Evolutionary conservation across 352 stramenopile genomes (phyloP), one percentile per base, ranked within the genome.

Genomic region (Phytopythium litorale): DNA sequence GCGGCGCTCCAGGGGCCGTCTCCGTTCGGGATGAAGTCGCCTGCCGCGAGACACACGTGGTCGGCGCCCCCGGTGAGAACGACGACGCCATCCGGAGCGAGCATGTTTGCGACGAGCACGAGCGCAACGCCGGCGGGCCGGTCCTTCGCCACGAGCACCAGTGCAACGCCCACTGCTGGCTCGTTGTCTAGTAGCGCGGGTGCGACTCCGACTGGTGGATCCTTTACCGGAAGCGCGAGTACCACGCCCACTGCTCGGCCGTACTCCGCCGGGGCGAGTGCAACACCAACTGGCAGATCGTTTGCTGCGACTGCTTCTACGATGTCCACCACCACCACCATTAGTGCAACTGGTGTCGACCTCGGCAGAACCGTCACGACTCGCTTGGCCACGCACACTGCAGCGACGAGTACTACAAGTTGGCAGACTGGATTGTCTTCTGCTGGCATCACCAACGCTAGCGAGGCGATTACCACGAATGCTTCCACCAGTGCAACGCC

Each of bases 51-150:
- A 19, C 23, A 43, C 55, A 58, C 53, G 33, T 50, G 33, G 55
- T 35, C 42, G 23, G 55, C 42, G 28, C 55, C 55, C 7, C 40
- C 55, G 2, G 46, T 33, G 48, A 45, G 35, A 35, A 56, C 50
- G 48, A 58, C 33, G 58, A 66, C 49, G 63, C 62, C 40, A 4
- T 7, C 30, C 23, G 46, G 56, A 16, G 45, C 42, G 11, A 62
- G 30, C 40, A 16, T 15, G 11, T 33, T 25, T 49, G 33, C 33
- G 7, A 23, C 32, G 3, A 58, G 35, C 53, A 37, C 53, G 32
- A 58, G 53, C 21, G 53, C 38, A 35, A 37, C 33, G 13, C 23
- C 53, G 7, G 9, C 53, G 7, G 23, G 33, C 15, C 11, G 33
- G n/a, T 58, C 30, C 6, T 46, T 58, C 33, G 8, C n/a, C 25